A percentile compares a stretch with the other conserved stretches of the same genome.
These are phyloP conservation scores for Candida sojae DNA, from an alignment of 1,139 yeast genomes.

Conservation along the genomic window DNA sequence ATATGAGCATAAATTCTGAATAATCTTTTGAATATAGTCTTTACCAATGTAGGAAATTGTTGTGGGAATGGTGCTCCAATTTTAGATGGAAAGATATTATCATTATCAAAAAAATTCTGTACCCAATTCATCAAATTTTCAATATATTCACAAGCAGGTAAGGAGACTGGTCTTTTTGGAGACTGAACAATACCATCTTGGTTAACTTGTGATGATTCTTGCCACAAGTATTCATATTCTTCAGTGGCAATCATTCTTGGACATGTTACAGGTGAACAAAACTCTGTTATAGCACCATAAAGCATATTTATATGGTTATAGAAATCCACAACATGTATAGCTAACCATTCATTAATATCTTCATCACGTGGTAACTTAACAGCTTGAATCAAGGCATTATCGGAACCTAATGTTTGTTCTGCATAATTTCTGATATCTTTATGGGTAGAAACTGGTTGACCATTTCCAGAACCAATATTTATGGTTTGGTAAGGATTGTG, in stretches of 20 bases:
- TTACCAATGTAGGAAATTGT: slow-evolving; percentile 69
- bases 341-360: slow-evolving; percentile 92
- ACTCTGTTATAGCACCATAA: slow-evolving; percentile 93
- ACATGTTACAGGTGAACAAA: slow-evolving; percentile 89
- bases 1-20: slow-evolving; percentile 98
- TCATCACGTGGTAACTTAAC: slow-evolving; percentile 94
- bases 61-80: slow-evolving; percentile 84
- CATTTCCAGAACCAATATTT: slow-evolving; percentile 20
- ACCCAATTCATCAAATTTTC: slow-evolving; percentile 95
- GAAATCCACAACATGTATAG: slow-evolving; percentile 88
- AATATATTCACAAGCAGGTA: slow-evolving; percentile 93
- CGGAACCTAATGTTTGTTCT: slow-evolving; percentile 93
- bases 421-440: slow-evolving; percentile 80
- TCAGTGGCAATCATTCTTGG: slow-evolving; percentile 97
- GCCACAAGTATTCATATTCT: slow-evolving; percentile 97
- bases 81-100: slow-evolving; percentile 84
- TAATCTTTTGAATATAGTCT: slow-evolving; percentile 83
- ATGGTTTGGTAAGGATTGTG: slow-evolving; percentile 30
- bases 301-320: slow-evolving; percentile 96
- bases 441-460: slow-evolving; percentile 57
- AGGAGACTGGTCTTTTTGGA: slow-evolving; percentile 51
- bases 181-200: slow-evolving; percentile 39
- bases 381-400: slow-evolving; percentile 86
- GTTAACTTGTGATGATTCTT: slow-evolving; percentile 52
- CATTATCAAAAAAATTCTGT: slow-evolving; percentile 86